Evolutionary conservation across 148 eudicot genomes (phyloP).

Genomic region (Vaccinium macrocarpon): DNA sequence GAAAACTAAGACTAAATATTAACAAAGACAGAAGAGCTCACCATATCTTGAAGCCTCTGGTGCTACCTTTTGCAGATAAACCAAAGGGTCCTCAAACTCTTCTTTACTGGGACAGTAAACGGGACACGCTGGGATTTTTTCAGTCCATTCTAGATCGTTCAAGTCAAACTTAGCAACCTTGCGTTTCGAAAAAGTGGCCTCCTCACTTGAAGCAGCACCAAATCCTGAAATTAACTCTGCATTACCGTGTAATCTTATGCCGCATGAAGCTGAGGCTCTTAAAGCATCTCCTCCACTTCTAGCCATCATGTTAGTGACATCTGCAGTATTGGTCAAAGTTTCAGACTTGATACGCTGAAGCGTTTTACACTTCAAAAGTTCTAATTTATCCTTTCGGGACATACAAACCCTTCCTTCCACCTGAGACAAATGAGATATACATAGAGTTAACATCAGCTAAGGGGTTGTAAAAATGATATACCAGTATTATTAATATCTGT

Average conservation of each 20-base stretch:
- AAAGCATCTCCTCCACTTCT: constrained; percentile 79
- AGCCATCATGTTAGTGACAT: constrained; percentile 41
- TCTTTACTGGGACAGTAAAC: constrained; percentile 71
- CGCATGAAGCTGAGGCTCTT: constrained; percentile 67
- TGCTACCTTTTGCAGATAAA: constrained; percentile 80
- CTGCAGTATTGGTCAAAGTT: constrained; percentile 26
- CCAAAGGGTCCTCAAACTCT: constrained; percentile 91
- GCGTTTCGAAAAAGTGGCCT: constrained; percentile 37
- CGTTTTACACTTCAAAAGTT: constrained; percentile 80
- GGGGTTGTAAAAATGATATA: background rate
- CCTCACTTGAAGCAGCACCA: constrained; percentile 36
- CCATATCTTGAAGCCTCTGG: constrained; percentile 95
- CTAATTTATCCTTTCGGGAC: constrained; percentile 75
- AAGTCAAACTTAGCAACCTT: constrained; percentile 59
- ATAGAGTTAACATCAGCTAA: background rate
- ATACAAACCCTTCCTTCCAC: constrained; percentile 81
- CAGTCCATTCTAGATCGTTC: constrained; percentile 67
- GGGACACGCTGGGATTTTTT: constrained; percentile 76
- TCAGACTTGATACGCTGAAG: constrained; percentile 66
- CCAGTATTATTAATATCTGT: background rate
- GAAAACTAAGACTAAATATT: no score
- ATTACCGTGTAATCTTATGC: constrained; percentile 41
- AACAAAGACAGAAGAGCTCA: constrained; percentile 20
- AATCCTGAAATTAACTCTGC: constrained; percentile 29
- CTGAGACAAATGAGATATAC: constrained; percentile 33